Conservation (phyloP, 192 early-diverging fungal species). For the Phlyctochytrium planicorne region DNA sequence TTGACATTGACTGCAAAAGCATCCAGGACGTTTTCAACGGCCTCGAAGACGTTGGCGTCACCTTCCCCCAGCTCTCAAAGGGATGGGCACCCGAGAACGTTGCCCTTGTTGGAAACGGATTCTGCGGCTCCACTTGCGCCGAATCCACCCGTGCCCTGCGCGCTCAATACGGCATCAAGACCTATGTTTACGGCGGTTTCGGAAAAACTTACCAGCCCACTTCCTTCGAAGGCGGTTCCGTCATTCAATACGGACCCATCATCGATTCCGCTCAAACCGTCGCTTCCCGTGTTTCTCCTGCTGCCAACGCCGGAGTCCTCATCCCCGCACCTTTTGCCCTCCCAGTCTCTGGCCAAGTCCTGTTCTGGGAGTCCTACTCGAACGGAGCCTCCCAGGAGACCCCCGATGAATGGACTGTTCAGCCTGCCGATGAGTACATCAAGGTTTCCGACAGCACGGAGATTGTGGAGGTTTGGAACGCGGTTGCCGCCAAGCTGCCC, state of each 20-base stretch:
- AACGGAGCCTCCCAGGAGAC: background rate
- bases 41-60: background rate
- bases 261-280: background rate
- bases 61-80: background rate
- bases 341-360: background rate
- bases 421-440: background rate
- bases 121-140: slow-evolving; percentile 15
- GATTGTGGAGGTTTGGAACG: background rate
- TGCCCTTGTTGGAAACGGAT: slow-evolving; percentile 3
- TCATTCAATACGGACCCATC: background rate
- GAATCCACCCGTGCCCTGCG: background rate
- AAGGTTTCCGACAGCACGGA: background rate
- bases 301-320: background rate
- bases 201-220: background rate
- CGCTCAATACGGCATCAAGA: slow-evolving; percentile 1
- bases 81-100: slow-evolving; percentile 7
- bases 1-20: slow-evolving; percentile 2
- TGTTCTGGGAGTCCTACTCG: slow-evolving; percentile 7
- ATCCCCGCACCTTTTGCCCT: background rate
- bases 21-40: too few relatives aligned
- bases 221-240: background rate
- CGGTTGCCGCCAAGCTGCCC: background rate
- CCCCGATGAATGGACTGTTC: background rate
- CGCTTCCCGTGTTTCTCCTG: background rate
- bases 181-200: slow-evolving; percentile 9